Evolutionary conservation across 1,284 basidiomycete genomes (phyloP).

Genomic region (Naganishia sp.): DNA sequence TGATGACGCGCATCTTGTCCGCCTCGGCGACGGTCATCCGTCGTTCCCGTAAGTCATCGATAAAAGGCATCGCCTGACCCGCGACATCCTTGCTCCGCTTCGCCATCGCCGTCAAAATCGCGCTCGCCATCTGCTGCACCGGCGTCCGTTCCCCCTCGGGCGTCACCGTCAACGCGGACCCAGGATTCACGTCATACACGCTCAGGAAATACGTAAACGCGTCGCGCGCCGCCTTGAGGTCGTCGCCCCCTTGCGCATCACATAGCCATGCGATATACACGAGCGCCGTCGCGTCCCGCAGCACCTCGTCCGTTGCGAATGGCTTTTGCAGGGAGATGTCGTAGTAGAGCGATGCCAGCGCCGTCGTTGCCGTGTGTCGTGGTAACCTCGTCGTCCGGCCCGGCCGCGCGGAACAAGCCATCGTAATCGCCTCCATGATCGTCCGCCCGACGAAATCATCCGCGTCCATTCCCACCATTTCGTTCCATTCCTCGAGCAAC

Average conservation of each 20-base stretch:
- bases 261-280: conserved; percentile 15
- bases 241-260: conserved; percentile 9
- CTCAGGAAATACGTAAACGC: conserved; percentile 20
- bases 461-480: not conserved
- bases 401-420: not conserved
- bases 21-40: conserved; percentile 51
- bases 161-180: not conserved
- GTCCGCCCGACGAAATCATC: conserved; percentile 14
- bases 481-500: conserved; percentile 19
- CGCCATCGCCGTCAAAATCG: conserved; percentile 5
- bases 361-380: not conserved
- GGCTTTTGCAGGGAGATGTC: conserved; percentile 19
- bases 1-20: conserved; percentile 60
- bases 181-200: conserved; percentile 9
- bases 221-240: not conserved
- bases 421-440: conserved; percentile 4
- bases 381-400: not conserved
- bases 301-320: conserved; percentile 11
- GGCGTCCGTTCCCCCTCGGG: not conserved
- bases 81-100: conserved; percentile 19
- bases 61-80: conserved; percentile 47
- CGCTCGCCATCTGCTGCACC: conserved; percentile 5
- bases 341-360: conserved; percentile 11
- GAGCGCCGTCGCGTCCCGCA: conserved; percentile 15
- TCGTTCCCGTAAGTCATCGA: conserved; percentile 60